Percentiles rank a stretch among this genome's conserved stretches.
These are phyloP conservation scores for Penicillium janthinellum DNA, from an alignment of 2,329 filamentous ascomycete species.

Conservation along the genomic window DNA sequence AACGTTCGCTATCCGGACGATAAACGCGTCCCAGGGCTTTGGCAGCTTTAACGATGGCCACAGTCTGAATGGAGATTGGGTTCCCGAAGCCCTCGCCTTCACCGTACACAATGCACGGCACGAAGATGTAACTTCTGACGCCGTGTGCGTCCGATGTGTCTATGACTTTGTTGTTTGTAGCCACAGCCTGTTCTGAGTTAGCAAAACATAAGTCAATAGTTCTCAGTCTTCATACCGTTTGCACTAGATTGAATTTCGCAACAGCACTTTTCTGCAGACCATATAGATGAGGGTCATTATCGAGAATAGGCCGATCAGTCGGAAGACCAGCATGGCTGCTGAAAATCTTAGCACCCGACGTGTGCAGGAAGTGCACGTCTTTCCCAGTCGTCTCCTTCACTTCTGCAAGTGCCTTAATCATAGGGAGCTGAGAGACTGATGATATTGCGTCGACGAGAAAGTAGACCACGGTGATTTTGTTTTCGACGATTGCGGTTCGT, in stretches of 20 bases:
- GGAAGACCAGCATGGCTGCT: conserved; percentile 51
- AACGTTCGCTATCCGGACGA: conserved; percentile 42
- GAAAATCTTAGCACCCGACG: conserved; percentile 57
- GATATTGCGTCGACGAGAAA: conserved; percentile 49
- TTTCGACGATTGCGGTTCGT: conserved; percentile 40
- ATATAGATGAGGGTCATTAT: conserved; percentile 49
- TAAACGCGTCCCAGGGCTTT: conserved; percentile 46
- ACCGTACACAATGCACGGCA: conserved; percentile 58
- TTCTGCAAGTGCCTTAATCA: conserved; percentile 52
- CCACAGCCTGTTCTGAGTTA: conserved; percentile 36
- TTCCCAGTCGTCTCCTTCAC: conserved; percentile 46
- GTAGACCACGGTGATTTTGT: conserved; percentile 53
- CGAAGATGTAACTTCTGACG: conserved; percentile 56
- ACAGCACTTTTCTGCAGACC: conserved; percentile 46
- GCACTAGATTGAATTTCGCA: background rate
- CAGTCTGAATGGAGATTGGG: conserved; percentile 54
- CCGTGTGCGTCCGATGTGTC: conserved; percentile 47
- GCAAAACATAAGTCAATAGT: background rate
- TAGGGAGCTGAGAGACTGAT: conserved; percentile 16
- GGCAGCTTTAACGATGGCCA: conserved; percentile 52
- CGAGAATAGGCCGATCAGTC: conserved; percentile 45
- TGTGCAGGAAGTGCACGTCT: conserved; percentile 56
- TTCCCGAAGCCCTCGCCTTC: conserved; percentile 55
- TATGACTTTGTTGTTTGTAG: conserved; percentile 48
- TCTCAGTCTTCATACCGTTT: conserved; percentile 4